phyloP scores from a whole-genome alignment of 2,329 filamentous ascomycete genomes.

The Trichoderma sp. region DNA sequence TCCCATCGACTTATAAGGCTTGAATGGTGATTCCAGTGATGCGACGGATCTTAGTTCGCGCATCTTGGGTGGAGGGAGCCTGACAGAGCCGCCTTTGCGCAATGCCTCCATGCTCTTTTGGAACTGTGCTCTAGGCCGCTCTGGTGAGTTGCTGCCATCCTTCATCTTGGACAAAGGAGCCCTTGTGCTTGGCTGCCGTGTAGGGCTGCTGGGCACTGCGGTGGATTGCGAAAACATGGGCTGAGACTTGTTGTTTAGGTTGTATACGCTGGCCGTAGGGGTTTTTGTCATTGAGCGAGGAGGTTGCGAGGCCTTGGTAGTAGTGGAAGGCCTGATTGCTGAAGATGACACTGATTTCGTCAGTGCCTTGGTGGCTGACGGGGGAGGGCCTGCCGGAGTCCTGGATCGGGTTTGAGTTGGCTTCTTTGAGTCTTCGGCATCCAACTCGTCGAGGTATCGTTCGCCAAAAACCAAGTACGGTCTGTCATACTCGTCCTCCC shows the following conservation, averaged over 20 bases:
- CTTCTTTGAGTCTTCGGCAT: conserved; percentile 60
- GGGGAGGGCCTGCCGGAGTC: conserved; percentile 67
- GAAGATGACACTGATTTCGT: conserved; percentile 13
- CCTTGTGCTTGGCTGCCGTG: conserved; percentile 67
- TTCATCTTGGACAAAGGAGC: conserved; percentile 69
- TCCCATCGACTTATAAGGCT: conserved; percentile 51
- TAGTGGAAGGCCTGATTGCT: conserved; percentile 10
- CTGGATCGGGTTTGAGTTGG: conserved; percentile 64
- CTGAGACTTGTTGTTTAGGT: conserved; percentile 35
- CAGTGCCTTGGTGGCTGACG: conserved; percentile 43
- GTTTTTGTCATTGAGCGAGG: conserved; percentile 55
- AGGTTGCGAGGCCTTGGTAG: conserved; percentile 37
- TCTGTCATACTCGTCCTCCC: conserved; percentile 92
- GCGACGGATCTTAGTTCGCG: conserved; percentile 66
- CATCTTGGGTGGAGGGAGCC: conserved; percentile 88
- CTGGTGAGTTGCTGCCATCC: conserved; percentile 77
- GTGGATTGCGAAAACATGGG: conserved; percentile 26
- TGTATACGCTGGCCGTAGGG: conserved; percentile 46
- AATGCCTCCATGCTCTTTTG: conserved; percentile 49
- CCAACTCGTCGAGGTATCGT: conserved; percentile 84
- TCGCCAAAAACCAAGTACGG: conserved; percentile 93
- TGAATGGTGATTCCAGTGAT: conserved; percentile 53
- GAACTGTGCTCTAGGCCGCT: conserved; percentile 54
- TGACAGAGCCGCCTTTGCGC: conserved; percentile 57
- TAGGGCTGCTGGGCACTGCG: conserved; percentile 39